Percentiles rank a stretch among this genome's conserved stretches.
These are phyloP conservation scores for Wickerhamiella azymoides DNA, from an alignment of 805 yeast species.

Conservation along the genomic window DNA sequence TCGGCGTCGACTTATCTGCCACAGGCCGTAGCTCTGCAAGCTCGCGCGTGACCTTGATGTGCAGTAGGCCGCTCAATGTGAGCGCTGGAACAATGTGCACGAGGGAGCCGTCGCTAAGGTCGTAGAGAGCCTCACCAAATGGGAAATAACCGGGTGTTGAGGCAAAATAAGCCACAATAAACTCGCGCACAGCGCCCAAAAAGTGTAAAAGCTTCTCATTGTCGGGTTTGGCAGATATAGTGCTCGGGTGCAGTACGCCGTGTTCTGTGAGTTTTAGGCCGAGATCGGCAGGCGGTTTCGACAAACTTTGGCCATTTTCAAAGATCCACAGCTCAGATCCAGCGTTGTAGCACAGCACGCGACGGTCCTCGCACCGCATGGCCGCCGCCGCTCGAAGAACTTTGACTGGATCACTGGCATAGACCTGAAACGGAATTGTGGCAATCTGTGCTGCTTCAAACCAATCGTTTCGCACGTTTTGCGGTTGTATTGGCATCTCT, in stretches of 20 bases:
- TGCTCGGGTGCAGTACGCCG: conserved; percentile 5
- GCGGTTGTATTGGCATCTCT: conserved; percentile 3
- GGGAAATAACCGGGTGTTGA: background rate
- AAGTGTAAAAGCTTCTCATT: conserved; percentile 9
- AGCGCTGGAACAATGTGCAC: conserved; percentile 13
- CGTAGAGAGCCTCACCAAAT: conserved; percentile 9
- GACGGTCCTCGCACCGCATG: conserved; percentile 11
- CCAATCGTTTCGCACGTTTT: conserved; percentile 14
- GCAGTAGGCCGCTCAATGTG: conserved; percentile 12
- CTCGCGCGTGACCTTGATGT: conserved; percentile 12
- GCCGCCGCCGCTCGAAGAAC: conserved; percentile 14
- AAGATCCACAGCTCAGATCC: conserved; percentile 20
- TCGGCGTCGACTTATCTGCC: conserved; percentile 6
- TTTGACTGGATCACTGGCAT: background rate
- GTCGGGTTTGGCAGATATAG: conserved; percentile 8
- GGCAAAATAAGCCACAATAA: conserved; percentile 12
- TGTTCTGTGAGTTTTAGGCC: conserved; percentile 15
- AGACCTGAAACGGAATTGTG: conserved; percentile 12
- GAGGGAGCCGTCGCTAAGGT: conserved; percentile 13
- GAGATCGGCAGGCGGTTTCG: conserved; percentile 6
- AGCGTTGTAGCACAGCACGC: conserved; percentile 8
- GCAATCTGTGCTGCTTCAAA: conserved; percentile 13
- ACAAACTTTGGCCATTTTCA: background rate
- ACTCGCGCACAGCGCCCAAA: conserved; percentile 15
- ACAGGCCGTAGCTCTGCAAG: conserved; percentile 12